Evolutionary conservation across 2,329 filamentous ascomycete species (phyloP), one percentile per base, ranked within the genome.

Genomic region (Scedosporium apiospermum): DNA sequence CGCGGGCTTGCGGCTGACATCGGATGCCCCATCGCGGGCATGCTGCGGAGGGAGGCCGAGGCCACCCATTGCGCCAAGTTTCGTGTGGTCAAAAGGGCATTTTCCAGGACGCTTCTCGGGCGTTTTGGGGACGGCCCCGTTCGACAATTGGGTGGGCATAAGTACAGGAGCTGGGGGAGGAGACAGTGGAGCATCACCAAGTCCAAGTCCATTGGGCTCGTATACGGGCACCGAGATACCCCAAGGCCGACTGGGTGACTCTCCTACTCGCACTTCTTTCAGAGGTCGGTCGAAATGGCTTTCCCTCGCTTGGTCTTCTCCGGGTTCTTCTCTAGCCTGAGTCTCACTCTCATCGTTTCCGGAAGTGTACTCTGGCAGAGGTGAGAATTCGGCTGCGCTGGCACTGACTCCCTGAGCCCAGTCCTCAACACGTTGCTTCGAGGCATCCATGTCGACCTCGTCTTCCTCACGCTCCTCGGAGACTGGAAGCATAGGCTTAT

Each of bases 221-320:
- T 82, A 78, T 44, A 84, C 73, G 2, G 93, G 93, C 0, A 97
- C 88, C 4, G 86, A 85, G 61, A 97, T 96, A 5, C 93, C 93
- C 93, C 93, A 97, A 14, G 93, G 93, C 55, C 93, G 83, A 73
- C 90, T 96, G 4, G 93, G 93, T 14, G 91, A 96, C 74, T 98
- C 93, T 53, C 93, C 93, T 23, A 98, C 87, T n/a, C 93, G 83
- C 9, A 98, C 85, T 68, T 97, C 93, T 71, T 93, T 91, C 61
- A 98, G 74, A 0, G 90, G 87, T 55, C 93, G 84, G 67, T 96
- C 91, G 71, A 96, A 97, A 69, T 88, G 89, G 63, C 87, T 82
- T 66, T 86, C 80, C 63, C 91, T 83, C 55, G 87, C 82, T 30
- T 86, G 83, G 2, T 83, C 80, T 12, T 79, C 77, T 2, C 58